Evolutionary conservation across 176 grass and related monocot genomes (phyloP).

Genomic region (Luzula sylvatica): DNA sequence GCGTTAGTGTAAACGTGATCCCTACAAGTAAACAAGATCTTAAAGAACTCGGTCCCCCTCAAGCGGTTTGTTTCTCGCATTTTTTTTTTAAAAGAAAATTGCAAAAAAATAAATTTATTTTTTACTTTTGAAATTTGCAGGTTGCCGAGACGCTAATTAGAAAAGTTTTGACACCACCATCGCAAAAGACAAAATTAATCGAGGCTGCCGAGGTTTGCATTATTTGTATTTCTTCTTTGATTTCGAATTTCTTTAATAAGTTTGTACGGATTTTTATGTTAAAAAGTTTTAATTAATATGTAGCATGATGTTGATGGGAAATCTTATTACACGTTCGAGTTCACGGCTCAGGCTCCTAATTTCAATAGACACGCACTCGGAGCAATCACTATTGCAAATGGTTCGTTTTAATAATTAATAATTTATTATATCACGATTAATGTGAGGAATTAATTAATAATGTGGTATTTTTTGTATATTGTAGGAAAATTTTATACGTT

Average conservation of each 20-base stretch:
- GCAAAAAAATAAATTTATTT: neutral
- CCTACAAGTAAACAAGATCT: constrained; percentile 69
- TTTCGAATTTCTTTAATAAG: neutral
- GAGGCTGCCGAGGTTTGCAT: constrained; percentile 86
- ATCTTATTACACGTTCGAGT: constrained; percentile 93
- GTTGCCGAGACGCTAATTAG: constrained; percentile 71
- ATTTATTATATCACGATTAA: constrained; percentile 7
- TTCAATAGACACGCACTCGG: constrained; percentile 85
- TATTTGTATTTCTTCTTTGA: neutral
- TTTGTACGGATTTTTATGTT: neutral
- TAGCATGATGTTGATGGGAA: constrained; percentile 75
- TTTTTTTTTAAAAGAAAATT: constrained; percentile 1
- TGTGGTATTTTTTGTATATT: constrained; percentile 5
- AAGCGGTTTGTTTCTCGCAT: constrained; percentile 34
- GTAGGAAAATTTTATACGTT: constrained; percentile 89
- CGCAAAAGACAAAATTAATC: constrained; percentile 82
- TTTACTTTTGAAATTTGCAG: constrained; percentile 17
- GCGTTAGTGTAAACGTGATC: constrained; percentile 74
- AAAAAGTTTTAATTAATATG: neutral
- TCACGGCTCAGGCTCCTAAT: constrained; percentile 79
- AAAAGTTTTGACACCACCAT: constrained; percentile 63
- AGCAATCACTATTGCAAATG: constrained; percentile 69
- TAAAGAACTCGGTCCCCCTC: constrained; percentile 65
- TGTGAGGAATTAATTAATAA: neutral
- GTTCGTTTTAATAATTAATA: constrained; percentile 21